A percentile compares a stretch with the other conserved stretches of the same genome.
phyloP scores from a whole-genome alignment of 345 rosid species.

The sweet orange (Citrus sinensis) region DNA sequence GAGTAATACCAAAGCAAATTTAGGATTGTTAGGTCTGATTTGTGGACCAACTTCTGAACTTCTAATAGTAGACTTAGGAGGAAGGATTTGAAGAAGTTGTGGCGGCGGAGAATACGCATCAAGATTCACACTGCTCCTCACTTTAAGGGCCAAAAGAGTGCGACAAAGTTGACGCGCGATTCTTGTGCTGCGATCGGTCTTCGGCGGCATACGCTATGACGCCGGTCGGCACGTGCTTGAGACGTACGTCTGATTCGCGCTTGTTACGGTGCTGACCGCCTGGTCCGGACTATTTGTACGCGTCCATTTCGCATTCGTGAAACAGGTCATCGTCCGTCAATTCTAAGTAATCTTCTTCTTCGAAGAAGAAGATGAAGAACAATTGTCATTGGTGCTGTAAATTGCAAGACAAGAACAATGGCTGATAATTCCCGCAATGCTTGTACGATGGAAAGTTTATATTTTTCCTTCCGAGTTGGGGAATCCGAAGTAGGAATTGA shows the following conservation, averaged over 20 bases:
- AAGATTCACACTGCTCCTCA: conserved; percentile 58
- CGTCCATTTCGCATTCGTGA: conserved; percentile 67
- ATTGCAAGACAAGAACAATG: neutral
- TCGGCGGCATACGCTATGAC: conserved; percentile 78
- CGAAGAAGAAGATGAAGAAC: neutral
- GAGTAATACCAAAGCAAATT: conserved; percentile 56
- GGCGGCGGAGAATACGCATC: conserved; percentile 62
- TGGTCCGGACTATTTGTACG: conserved; percentile 76
- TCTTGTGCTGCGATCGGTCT: conserved; percentile 92
- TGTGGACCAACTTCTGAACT: conserved; percentile 62
- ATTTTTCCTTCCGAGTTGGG: neutral
- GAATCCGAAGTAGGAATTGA: neutral
- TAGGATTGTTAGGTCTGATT: conserved; percentile 89
- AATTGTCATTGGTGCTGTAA: neutral
- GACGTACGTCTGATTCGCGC: conserved; percentile 84
- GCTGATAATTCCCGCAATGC: neutral
- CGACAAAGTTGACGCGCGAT: conserved; percentile 59
- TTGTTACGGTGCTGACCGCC: conserved; percentile 87
- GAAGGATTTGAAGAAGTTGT: conserved; percentile 63
- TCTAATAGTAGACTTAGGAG: conserved; percentile 69
- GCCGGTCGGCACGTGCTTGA: conserved; percentile 85
- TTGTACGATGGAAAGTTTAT: neutral
- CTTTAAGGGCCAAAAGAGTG: conserved; percentile 71
- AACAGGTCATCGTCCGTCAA: conserved; percentile 68
- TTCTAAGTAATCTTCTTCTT: conserved; percentile 32